Evolutionary conservation across 2,329 filamentous ascomycete species (phyloP).

Genomic region (Aspergillus sclerotialis): DNA sequence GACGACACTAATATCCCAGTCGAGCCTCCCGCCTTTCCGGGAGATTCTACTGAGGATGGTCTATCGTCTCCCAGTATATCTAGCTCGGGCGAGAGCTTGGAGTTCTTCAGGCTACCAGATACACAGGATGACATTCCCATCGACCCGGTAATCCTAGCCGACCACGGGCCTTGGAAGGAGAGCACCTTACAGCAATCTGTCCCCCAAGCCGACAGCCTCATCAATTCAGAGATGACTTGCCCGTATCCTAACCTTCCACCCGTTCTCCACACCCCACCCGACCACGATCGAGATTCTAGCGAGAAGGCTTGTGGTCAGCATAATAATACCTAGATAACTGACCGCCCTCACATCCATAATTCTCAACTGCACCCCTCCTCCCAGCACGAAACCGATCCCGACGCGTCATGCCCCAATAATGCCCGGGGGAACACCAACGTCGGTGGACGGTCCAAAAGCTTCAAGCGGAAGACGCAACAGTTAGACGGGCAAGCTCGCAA

Average conservation of each 20-base stretch:
- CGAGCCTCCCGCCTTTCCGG: conserved; percentile 6
- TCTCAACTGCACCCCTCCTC: conserved; percentile 6
- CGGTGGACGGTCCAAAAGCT: conserved; percentile 2
- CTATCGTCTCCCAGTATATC: conserved; percentile 5
- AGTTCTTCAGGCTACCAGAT: conserved; percentile 5
- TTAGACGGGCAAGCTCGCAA: conserved; percentile 2
- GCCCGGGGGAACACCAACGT: not conserved
- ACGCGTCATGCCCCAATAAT: conserved; percentile 2
- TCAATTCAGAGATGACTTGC: conserved; percentile 3
- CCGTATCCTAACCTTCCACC: conserved; percentile 4
- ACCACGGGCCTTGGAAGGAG: conserved; percentile 8
- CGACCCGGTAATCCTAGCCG: conserved; percentile 11
- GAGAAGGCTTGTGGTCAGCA: conserved; percentile 2
- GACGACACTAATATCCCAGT: conserved; percentile 4
- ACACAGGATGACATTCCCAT: conserved; percentile 9
- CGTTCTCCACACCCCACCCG: conserved; percentile 4
- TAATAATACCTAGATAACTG: conserved; percentile 3
- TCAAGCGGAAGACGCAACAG: conserved; percentile 5
- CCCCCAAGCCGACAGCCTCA: conserved; percentile 5
- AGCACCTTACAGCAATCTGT: conserved; percentile 5
- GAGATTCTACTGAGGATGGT: conserved; percentile 5
- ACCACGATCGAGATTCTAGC: conserved; percentile 4
- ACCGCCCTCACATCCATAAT: conserved; percentile 6
- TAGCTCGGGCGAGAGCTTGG: conserved; percentile 4
- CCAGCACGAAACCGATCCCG: conserved; percentile 2